Base-by-base conservation (phyloP, 805 yeast species). In the Starmerella lactis-condensi region DNA sequence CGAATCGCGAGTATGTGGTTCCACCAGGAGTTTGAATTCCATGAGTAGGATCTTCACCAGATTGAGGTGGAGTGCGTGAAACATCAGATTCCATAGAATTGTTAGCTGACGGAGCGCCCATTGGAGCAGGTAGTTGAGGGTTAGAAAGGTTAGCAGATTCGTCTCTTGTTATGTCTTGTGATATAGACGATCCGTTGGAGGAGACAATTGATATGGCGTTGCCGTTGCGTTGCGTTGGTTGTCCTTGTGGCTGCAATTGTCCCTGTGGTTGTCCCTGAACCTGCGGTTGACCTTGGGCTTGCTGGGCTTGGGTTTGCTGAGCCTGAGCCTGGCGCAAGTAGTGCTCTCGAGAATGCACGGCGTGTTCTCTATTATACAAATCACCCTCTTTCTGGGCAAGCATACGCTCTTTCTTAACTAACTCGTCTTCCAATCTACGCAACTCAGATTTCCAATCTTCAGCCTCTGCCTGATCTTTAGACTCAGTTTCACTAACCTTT, bases 341-440 rank as follows among this genome's bases (percentile, higher is more conserved):
- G n/a, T n/a, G n/a, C n/a, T n/a, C n/a, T n/a, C 40, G 35, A 7
- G 34, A 29, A 1, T 31, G 14, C n/a, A 39, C 15, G 10, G 37
- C 38, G 22, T 33, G 38, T 28, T 43, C 44, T 18, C 42, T 39
- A 21, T 32, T 38, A 10, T 31, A 29, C 16, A 46, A 23, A 13
- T 31, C 40, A 24, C 37, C 41, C 30, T 47, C 50, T 17, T 36
- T 38, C n/a, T n/a, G n/a, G n/a, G n/a, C n/a, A n/a, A n/a, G n/a
- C n/a, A n/a, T 8, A 16, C 14, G 26, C 10, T 24, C 16, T 11
- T 11, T 8, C 14, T 6, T 7, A 13, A 14, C 12, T 6, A 13
- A 24, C 26, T 14, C 9, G 14, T 14, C 26, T 24, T 24, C 26
- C 14, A 14, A 16, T 13, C 16, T 10, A 13, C 11, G 10, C 6